Percentiles rank a stretch among this genome's conserved stretches.
Conservation (phyloP, 257 asterid genomes). For the Vinca minor region DNA sequence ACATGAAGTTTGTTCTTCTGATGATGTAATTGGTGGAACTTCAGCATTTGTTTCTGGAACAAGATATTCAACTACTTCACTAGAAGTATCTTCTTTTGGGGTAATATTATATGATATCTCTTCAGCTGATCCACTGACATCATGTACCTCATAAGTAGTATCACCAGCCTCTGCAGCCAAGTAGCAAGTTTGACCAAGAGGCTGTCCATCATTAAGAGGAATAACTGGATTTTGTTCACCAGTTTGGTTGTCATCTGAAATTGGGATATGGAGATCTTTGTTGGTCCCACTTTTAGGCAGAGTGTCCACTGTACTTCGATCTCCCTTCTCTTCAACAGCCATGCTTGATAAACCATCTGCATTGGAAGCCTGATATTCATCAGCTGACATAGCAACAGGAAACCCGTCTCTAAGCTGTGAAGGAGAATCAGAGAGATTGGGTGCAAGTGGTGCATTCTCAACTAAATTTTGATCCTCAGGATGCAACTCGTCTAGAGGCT, state of each 20-base stretch:
- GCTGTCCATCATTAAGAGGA: conserved; percentile 2
- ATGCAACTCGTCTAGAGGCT: conserved; percentile 16
- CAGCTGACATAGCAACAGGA: conserved; percentile 19
- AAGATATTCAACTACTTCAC: conserved; percentile 24
- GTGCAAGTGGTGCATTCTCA: conserved; percentile 7
- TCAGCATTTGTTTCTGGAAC: conserved; percentile 18
- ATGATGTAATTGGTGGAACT: conserved; percentile 15
- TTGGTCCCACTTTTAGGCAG: conserved; percentile 17
- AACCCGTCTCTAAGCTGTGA: conserved; percentile 14
- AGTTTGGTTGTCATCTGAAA: conserved; percentile 20
- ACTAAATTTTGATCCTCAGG: conserved; percentile 12
- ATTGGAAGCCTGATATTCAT: conserved; percentile 17
- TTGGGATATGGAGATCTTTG: conserved; percentile 21
- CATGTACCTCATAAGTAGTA: conserved; percentile 6
- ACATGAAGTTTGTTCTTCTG: conserved; percentile 20
- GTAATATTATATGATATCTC: conserved; percentile 17
- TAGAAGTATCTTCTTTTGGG: conserved; percentile 20
- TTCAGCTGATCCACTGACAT: conserved; percentile 22
- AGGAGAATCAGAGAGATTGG: conserved; percentile 14
- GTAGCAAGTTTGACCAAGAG: conserved; percentile 3
- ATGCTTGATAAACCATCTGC: conserved; percentile 11
- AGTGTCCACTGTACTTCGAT: conserved; percentile 17
- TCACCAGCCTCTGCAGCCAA: conserved; percentile 4
- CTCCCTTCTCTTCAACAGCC: conserved; percentile 8
- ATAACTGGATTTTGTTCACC: conserved; percentile 21